A percentile compares a stretch with the other conserved stretches of the same genome.
phyloP scores from a whole-genome alignment of 768 basidiomycete genomes.

The Rhodotorula sphaerocarpa region DNA sequence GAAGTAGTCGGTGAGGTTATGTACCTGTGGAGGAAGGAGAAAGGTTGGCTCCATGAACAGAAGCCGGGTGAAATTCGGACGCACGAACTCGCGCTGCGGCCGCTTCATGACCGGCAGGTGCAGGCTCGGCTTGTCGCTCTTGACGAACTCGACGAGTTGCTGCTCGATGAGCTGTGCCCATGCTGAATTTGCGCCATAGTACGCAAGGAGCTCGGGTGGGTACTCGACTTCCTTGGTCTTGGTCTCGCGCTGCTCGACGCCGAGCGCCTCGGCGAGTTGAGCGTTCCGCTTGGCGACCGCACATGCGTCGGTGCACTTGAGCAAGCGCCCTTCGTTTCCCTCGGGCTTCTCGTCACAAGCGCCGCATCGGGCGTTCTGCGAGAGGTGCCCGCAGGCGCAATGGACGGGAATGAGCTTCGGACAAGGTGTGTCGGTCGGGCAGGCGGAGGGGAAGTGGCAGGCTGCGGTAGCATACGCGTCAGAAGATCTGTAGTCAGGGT shows the following conservation, averaged over 20 bases:
- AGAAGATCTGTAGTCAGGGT: not conserved
- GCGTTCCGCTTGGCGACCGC: conserved; percentile 76
- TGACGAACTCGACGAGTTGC: conserved; percentile 59
- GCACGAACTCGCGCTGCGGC: conserved; percentile 71
- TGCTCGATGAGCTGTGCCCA: conserved; percentile 78
- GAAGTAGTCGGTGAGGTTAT: conserved; percentile 66
- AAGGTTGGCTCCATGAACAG: not conserved
- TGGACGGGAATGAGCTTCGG: conserved; percentile 88
- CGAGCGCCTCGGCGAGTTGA: conserved; percentile 78
- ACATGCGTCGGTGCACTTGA: conserved; percentile 79
- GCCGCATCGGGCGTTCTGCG: conserved; percentile 65
- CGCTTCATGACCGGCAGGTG: conserved; percentile 73
- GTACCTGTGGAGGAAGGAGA: conserved; percentile 5
- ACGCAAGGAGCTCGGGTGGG: conserved; percentile 25
- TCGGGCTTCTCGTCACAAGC: conserved; percentile 56
- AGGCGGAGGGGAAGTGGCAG: conserved; percentile 83
- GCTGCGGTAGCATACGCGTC: conserved; percentile 44
- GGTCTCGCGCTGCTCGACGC: conserved; percentile 56
- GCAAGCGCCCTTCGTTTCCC: conserved; percentile 42
- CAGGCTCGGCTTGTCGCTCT: conserved; percentile 59
- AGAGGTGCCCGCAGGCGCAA: conserved; percentile 84
- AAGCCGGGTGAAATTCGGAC: not conserved
- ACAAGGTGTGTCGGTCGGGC: conserved; percentile 68
- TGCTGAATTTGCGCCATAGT: conserved; percentile 40
- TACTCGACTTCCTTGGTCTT: conserved; percentile 44